Evolutionary conservation across 2,329 filamentous ascomycete genomes (phyloP).

Genomic region (Annulohypoxylon truncatum): DNA sequence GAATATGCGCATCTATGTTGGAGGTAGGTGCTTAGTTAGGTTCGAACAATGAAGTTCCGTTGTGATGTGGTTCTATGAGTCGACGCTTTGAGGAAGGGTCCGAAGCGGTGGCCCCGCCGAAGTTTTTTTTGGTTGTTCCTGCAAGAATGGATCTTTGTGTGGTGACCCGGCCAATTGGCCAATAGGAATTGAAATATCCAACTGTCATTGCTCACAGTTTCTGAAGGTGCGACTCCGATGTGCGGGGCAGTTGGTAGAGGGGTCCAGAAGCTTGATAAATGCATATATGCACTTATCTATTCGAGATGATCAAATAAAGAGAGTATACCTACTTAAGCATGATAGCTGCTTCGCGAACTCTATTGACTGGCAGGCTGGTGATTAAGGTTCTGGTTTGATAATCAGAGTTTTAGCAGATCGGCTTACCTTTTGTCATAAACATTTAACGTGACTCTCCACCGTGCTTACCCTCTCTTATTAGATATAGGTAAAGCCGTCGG

Average conservation of each 20-base stretch:
- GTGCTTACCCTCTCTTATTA: background rate
- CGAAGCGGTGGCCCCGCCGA: constrained; percentile 29
- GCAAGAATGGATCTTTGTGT: constrained; percentile 28
- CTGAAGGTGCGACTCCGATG: constrained; percentile 29
- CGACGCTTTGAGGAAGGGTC: constrained; percentile 37
- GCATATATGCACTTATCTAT: too few species aligned
- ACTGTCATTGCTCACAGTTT: background rate
- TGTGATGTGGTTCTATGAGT: constrained; percentile 26
- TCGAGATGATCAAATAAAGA: too few species aligned
- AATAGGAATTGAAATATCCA: constrained; percentile 10
- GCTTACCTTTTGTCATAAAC: background rate
- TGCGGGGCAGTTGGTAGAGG: constrained; percentile 32
- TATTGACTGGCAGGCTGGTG: background rate
- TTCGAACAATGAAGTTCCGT: constrained; percentile 36
- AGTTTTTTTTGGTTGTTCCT: constrained; percentile 25
- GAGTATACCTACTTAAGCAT: constrained; percentile 1
- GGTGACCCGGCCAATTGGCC: constrained; percentile 25
- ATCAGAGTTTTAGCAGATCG: background rate
- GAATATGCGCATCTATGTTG: constrained; percentile 10
- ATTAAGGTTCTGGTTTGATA: background rate
- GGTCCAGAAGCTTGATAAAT: constrained; percentile 25
- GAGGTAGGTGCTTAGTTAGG: constrained; percentile 4
- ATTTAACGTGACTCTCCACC: background rate
- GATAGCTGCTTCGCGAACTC: background rate
- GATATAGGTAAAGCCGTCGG: constrained; percentile 2